Evolutionary conservation across 2,329 filamentous ascomycete species (phyloP).

Genomic region (Zelopaecilomyces penicillatus): DNA sequence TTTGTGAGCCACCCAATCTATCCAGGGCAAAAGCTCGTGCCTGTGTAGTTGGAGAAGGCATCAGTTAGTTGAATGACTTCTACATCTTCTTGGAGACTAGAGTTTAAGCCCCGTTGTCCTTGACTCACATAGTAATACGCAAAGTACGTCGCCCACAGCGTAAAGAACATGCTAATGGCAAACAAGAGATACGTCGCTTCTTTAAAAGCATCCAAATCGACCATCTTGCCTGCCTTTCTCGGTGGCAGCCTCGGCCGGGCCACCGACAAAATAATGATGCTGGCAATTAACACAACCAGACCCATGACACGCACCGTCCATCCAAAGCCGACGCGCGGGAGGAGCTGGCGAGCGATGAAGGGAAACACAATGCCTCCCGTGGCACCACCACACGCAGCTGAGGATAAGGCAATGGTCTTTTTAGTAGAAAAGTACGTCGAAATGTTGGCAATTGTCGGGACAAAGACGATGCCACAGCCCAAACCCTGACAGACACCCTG

Average conservation of each 20-base stretch:
- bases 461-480: slow-evolving; percentile 46
- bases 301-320: slow-evolving; percentile 58
- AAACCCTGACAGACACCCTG: slow-evolving; percentile 51
- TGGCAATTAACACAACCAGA: slow-evolving; percentile 45
- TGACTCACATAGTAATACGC: slow-evolving; percentile 37
- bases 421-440: slow-evolving; percentile 54
- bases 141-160: slow-evolving; percentile 42
- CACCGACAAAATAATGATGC: slow-evolving; percentile 30
- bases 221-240: slow-evolving; percentile 38
- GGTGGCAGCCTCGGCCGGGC: slow-evolving; percentile 41
- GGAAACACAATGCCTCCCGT: slow-evolving; percentile 59
- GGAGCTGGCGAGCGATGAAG: slow-evolving; percentile 44
- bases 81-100: no score
- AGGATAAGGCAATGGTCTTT: slow-evolving; percentile 51
- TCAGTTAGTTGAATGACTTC: neutral
- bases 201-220: slow-evolving; percentile 43
- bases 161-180: slow-evolving; percentile 26
- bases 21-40: slow-evolving; percentile 31
- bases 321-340: slow-evolving; percentile 52
- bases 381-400: slow-evolving; percentile 50
- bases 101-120: neutral
- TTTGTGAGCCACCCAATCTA: slow-evolving; percentile 37
- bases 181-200: slow-evolving; percentile 35
- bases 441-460: slow-evolving; percentile 43
- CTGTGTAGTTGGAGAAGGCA: slow-evolving; percentile 13